Base-by-base conservation (phyloP, 345 rosid species). In the Eucalyptus virginea region DNA sequence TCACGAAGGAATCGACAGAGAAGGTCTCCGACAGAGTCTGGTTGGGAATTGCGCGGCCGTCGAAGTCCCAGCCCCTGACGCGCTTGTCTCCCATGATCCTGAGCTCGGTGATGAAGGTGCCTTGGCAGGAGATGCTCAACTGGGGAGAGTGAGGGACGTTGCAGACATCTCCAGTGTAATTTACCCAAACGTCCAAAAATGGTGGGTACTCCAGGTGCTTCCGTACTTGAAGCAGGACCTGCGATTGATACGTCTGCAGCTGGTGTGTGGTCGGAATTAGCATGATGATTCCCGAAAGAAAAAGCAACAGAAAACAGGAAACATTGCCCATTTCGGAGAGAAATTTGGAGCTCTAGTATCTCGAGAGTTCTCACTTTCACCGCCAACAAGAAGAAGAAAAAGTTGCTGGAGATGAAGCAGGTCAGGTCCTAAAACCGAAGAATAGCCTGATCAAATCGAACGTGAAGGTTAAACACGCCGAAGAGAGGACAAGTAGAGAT, bases 171-270 rank as follows among this genome's bases (percentile, higher is more conserved):
- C 96, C 97, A 83, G 88, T 90, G 94, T 96, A 94, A 91, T 87
- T 94, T 51, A 88, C 95, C 96, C 96, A 94, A 88, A 93, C 86
- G 81, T 95, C 95, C 77, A 98, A 88, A 54, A 92, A 91, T 87
- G 95, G 89, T 69, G 99, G 99, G 91, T 93, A 95, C 94, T 97
- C 98, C 80, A 98, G 92, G 89, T 98, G 98, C 91, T 94, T 97
- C 93, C 96, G 94, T 62, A 98, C 86, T 92, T 97, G 99, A 62
- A 93, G 92, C 56, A 98, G 90, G 87, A 93, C 94, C 81, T 95
- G 98, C 58, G 91, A 89, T 90, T 97, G 97, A 88, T 95, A 92
- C 91, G 91, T 85, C 51, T 95, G 98, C 56, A 96, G 91, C 91
- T 92, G 95, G 87, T 95, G 48, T n/a, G 88, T 85, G 83, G 89